Evolutionary conservation across 106 monocot genomes (phyloP), one percentile per base, ranked within the genome.

Genomic region (Triglochin maritima): DNA sequence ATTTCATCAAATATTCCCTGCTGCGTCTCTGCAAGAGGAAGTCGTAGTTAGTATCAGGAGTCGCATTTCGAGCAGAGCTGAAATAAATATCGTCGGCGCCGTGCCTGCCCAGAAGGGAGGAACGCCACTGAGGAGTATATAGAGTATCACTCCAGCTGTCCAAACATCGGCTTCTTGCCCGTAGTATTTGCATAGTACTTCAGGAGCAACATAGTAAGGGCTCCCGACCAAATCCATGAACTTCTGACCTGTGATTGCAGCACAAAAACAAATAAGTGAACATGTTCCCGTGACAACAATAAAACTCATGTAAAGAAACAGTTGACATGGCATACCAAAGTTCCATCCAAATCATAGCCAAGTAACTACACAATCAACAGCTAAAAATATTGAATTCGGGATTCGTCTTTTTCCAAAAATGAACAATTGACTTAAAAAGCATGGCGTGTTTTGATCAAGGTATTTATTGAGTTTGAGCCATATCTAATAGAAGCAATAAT

Each of bases 121-220:
- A 11, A 70, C 70, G 12, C 70, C 70, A 59, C 59, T 59, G 5
- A 70, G 70, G 15, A 70, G 42, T 44, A 70, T 70, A 17, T 70
- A 70, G 15, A 70, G 70, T 59, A 70, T 70, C 5, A 70, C 59
- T 7, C 70, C 70, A 3, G 70, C 70, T 16, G 70, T 70, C 70
- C 70, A 70, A 9, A 70, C 57, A 57, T 70, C 70, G 5, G 70
- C 70, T 49, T 70, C 70, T 9, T 57, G 70, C 4, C 70, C 70
- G n/a, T 70, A 70, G 17, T 70, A 47, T 41, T 70, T 70, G 59
- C 58, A 70, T 9, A 70, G 59, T 4, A 70, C 70, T 59, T 70
- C 70, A n/a, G 70, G 70, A 70, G 70, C 70, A n/a, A 70, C 70
- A 59, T 70, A 70, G 54, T 70, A 70, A 7, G 70, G 70, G 59